Conservation (phyloP, 768 basidiomycete species). For the Agrocybe praecox region DNA sequence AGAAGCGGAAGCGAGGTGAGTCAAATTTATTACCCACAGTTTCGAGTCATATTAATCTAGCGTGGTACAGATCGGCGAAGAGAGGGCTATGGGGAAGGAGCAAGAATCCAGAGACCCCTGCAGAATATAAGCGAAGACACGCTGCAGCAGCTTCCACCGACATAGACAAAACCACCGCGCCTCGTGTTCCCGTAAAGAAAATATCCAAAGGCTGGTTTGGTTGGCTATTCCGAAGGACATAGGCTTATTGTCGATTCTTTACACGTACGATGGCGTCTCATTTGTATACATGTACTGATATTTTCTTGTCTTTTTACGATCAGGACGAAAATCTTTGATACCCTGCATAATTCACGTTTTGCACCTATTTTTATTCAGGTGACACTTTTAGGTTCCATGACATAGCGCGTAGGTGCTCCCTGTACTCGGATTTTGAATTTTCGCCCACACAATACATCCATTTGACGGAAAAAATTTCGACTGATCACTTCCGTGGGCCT, state of each 20-base stretch:
- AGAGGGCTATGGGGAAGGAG: conserved; percentile 79
- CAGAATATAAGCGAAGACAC: conserved; percentile 78
- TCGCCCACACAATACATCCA: neutral
- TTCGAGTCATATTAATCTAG: neutral
- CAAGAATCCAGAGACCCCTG: conserved; percentile 61
- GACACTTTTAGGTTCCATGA: too few relatives aligned
- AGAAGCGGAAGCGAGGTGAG: conserved; percentile 72
- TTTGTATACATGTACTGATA: neutral
- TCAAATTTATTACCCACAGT: neutral
- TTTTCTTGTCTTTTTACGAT: neutral
- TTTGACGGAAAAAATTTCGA: neutral
- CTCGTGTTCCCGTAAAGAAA: neutral
- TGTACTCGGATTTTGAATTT: neutral
- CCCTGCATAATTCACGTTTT: too few relatives aligned
- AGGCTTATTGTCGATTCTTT: neutral
- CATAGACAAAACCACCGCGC: conserved; percentile 11
- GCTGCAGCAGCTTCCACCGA: conserved; percentile 19
- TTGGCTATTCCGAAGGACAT: conserved; percentile 13
- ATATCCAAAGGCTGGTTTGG: conserved; percentile 7
- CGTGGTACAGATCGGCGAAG: conserved; percentile 49
- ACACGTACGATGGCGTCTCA: neutral
- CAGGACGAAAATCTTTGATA: too few relatives aligned
- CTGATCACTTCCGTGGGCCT: neutral
- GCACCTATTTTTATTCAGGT: too few relatives aligned
- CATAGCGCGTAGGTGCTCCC: too few relatives aligned